These are phyloP conservation scores for Ophiocordyceps sinensis DNA, from an alignment of 2,329 filamentous ascomycete species.

Conservation along the genomic window DNA sequence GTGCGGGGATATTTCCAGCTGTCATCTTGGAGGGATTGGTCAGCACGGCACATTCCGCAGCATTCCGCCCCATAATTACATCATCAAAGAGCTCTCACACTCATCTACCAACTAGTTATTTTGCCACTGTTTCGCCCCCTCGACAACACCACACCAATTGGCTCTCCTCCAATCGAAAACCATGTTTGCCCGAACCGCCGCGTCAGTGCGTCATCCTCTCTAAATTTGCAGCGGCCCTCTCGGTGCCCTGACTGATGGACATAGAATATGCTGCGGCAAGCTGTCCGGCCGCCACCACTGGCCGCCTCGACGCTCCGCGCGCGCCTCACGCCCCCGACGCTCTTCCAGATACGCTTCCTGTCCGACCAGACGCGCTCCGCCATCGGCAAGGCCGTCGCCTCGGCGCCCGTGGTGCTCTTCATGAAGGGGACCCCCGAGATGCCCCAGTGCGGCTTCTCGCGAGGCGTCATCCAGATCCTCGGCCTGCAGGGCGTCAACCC, in stretches of 20 bases:
- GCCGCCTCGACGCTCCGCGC: background rate
- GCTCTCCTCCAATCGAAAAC: too few species aligned
- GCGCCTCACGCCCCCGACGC: background rate
- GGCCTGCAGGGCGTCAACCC: conserved; percentile 92
- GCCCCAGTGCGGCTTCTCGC: conserved; percentile 93
- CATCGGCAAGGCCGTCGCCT: conserved; percentile 79
- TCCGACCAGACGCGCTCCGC: conserved; percentile 67
- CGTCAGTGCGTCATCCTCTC: background rate
- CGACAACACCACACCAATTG: too few species aligned
- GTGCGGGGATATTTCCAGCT: too few species aligned
- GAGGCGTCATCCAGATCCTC: conserved; percentile 87
- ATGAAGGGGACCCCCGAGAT: conserved; percentile 98
- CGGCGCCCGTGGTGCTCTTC: conserved; percentile 88
- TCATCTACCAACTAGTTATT: too few species aligned
- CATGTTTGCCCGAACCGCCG: background rate
- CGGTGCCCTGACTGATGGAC: background rate
- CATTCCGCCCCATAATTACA: too few species aligned
- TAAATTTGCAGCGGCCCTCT: background rate
- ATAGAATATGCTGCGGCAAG: background rate
- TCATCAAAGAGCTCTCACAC: too few species aligned
- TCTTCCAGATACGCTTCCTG: conserved; percentile 41
- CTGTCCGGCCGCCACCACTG: background rate
- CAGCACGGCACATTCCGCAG: too few species aligned
- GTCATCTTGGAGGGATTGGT: too few species aligned
- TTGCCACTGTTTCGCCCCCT: too few species aligned